Percentiles rank a stretch among this genome's conserved stretches.
Conservation (phyloP, 106 monocot species). For the Dendrobium nobile region DNA sequence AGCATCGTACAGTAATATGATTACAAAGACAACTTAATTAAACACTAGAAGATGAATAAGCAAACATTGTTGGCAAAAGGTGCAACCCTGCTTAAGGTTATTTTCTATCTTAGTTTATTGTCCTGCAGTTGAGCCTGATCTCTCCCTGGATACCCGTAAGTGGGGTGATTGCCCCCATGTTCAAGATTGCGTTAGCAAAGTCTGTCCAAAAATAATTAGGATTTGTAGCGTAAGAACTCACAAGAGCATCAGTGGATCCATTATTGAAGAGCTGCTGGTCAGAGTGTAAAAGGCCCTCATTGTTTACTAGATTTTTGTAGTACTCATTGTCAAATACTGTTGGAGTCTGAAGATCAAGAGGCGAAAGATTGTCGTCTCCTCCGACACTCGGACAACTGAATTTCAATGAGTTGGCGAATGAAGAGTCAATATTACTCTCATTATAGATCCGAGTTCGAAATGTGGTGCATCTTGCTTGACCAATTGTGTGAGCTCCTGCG, state of each 20-base stretch:
- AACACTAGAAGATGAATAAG: no score
- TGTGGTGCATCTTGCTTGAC: conserved; percentile 31
- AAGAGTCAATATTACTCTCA: conserved; percentile 37
- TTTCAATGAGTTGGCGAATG: conserved; percentile 22
- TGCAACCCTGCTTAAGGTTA: no score
- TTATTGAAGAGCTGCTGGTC: conserved; percentile 42
- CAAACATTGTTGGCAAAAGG: no score
- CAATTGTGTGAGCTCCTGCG: conserved; percentile 46
- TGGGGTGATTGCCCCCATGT: conserved; percentile 30
- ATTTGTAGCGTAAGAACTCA: conserved; percentile 19
- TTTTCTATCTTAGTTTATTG: conserved; percentile 10
- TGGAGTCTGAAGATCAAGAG: conserved; percentile 21
- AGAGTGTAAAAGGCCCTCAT: conserved; percentile 40
- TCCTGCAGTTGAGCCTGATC: conserved; percentile 33
- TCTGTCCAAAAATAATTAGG: conserved; percentile 16
- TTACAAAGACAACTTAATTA: no score
- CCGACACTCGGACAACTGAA: conserved; percentile 28
- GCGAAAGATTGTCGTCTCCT: conserved; percentile 32
- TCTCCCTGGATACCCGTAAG: conserved; percentile 27
- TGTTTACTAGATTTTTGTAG: conserved; percentile 28
- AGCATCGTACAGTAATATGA: no score
- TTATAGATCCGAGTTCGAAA: conserved; percentile 44
- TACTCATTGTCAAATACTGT: conserved; percentile 31
- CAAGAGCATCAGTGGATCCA: conserved; percentile 23
- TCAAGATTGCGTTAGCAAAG: conserved; percentile 25